Evolutionary conservation across 345 rosid species (phyloP).

Genomic region (Noccaea bulbosa): DNA sequence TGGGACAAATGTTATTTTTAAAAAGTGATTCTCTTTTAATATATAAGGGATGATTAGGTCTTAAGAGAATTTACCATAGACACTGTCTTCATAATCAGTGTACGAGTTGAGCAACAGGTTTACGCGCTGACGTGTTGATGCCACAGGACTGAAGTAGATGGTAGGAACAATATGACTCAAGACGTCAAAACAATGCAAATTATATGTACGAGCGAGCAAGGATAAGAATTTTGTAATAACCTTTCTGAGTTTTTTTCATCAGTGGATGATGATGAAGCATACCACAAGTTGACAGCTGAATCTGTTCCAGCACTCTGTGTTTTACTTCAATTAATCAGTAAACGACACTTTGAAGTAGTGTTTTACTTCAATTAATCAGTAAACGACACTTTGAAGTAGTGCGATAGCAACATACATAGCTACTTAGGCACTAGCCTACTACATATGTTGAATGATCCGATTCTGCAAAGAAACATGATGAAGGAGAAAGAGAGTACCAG

Average conservation of each 20-base stretch:
- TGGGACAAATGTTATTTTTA: too few species aligned
- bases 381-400: too few species aligned
- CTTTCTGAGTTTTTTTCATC: conserved; percentile 56
- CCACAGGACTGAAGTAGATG: conserved; percentile 47
- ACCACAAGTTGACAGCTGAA: conserved; percentile 88
- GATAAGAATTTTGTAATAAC: conserved; percentile 43
- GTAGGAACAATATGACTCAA: conserved; percentile 8
- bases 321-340: conserved; percentile 26
- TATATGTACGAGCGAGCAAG: background rate
- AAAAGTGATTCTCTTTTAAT: too few species aligned
- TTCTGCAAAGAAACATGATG: conserved; percentile 12
- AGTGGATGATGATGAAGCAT: conserved; percentile 53
- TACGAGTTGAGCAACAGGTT: conserved; percentile 67
- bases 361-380: too few species aligned
- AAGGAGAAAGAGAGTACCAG: conserved; percentile 60
- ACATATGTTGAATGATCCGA: background rate
- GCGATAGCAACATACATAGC: too few species aligned
- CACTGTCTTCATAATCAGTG: conserved; percentile 88
- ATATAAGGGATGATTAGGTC: conserved; percentile 16
- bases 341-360: background rate
- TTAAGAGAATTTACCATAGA: conserved; percentile 60
- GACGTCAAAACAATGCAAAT: conserved; percentile 5
- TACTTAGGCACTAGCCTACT: too few species aligned
- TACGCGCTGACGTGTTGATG: conserved; percentile 42
- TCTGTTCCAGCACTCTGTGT: conserved; percentile 94